Percentiles rank a stretch among this genome's conserved stretches.
Conservation (phyloP, 768 basidiomycete genomes). For the Termitomyces bulborhizus region DNA sequence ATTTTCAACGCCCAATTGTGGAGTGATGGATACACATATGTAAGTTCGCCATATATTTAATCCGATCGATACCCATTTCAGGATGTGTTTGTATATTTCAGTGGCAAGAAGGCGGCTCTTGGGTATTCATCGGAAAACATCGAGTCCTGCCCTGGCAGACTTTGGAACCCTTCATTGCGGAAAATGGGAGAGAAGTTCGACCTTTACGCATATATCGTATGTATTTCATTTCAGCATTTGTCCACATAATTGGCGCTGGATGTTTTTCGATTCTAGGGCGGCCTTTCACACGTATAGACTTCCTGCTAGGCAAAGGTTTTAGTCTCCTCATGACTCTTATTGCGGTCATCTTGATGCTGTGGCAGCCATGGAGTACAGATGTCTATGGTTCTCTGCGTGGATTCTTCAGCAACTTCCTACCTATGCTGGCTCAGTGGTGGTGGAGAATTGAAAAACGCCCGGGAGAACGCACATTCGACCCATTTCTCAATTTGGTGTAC, state of each 20-base stretch:
- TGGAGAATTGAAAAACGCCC: not conserved
- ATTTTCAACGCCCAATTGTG: not conserved
- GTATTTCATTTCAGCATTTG: not conserved
- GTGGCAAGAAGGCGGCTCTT: not conserved
- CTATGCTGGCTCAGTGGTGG: not conserved
- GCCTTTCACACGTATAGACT: not conserved
- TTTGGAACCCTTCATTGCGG: not conserved
- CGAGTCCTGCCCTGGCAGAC: not conserved
- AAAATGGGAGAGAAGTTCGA: not conserved
- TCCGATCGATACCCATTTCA: too few relatives aligned
- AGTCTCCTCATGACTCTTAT: not conserved
- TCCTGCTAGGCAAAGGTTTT: not conserved
- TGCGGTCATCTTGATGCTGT: not conserved
- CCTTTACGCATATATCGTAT: not conserved
- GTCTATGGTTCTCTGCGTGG: not conserved
- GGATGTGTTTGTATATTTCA: not conserved
- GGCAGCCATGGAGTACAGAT: not conserved
- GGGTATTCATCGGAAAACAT: not conserved
- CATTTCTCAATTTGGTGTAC: not conserved
- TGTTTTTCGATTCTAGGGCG: not conserved
- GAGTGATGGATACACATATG: not conserved
- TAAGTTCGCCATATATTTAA: not conserved
- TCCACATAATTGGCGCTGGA: not conserved
- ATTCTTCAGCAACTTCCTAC: not conserved
- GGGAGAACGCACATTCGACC: not conserved